These are phyloP conservation scores for Aspergillus baeticus DNA, from an alignment of 495 filamentous ascomycete genomes.

Conservation along the genomic window DNA sequence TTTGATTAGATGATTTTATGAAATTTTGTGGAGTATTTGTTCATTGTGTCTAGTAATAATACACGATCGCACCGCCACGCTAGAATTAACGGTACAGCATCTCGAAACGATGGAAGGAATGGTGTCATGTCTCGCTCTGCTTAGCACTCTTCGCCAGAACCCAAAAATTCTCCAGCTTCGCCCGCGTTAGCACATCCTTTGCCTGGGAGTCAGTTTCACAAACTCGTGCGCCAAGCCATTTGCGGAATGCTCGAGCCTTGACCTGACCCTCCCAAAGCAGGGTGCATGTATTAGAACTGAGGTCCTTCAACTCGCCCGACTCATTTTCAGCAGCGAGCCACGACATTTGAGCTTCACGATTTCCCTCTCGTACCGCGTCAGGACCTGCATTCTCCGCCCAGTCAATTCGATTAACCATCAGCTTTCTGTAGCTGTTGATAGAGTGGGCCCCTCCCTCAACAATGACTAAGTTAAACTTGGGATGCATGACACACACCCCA, in stretches of 20 bases:
- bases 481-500: constrained; percentile 85
- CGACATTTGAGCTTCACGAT: constrained; percentile 57
- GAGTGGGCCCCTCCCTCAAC: constrained; percentile 86
- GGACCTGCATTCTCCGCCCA: constrained; percentile 89
- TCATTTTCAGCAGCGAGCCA: constrained; percentile 81
- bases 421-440: constrained; percentile 77
- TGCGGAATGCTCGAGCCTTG: constrained; percentile 74
- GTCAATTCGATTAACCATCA: constrained; percentile 89
- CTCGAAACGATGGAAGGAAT: neutral
- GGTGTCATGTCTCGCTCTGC: constrained; percentile 31
- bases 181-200: constrained; percentile 71
- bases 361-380: constrained; percentile 57
- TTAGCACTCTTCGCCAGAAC: constrained; percentile 77
- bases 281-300: constrained; percentile 73
- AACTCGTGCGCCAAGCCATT: constrained; percentile 74
- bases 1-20: neutral
- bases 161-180: constrained; percentile 96
- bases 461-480: constrained; percentile 81
- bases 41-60: neutral
- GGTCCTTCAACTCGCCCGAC: constrained; percentile 71
- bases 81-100: neutral
- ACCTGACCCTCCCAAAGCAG: constrained; percentile 87
- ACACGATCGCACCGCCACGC: neutral
- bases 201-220: constrained; percentile 89
- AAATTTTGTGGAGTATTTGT: neutral